Base-by-base conservation (phyloP, 2,329 filamentous ascomycete species). In the Bretziella fagacearum region DNA sequence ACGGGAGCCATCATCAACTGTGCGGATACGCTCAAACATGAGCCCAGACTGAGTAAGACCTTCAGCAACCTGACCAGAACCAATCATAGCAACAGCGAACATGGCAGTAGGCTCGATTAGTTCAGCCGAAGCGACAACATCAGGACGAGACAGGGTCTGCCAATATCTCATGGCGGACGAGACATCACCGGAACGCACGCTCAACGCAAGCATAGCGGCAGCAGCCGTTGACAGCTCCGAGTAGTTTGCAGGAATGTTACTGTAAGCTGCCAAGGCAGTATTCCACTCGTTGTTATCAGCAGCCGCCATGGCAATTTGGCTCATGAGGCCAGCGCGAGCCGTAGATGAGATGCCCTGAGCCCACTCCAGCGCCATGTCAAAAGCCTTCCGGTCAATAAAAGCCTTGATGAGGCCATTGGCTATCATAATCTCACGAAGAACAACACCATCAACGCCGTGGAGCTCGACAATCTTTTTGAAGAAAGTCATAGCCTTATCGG, bases 41-140 rank as follows among this genome's bases (percentile, higher is more conserved):
- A 78, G 69, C 55, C 91, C 83, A 7, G 83, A 79, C 59, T 91
- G 77, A 10, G 71, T 67, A 50, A 96, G 64, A 43, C 81, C 91
- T 57, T 89, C 84, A n/a, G 80, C 77, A 42, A 87, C 74, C 56
- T 86, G 79, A 35, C 86, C 85, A 52, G 83, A 84, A 46, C 84
- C 82, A 58, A 96, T 81, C 61, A 96, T 69, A 41, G 86, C 84
- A 49, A 93, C 77, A 11, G 83, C 77, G 57, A 89, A 94, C 85
- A 95, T 94, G 49, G 84, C 76, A 10, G 85, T 81, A 20, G 86
- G 83, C 64, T 94, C 86, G 52, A 94, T 81, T 61, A 93, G 80
- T 26, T 77, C 67, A 46, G 70, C 60, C 10, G 73, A 71, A 27
- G 76, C 70, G 44, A 70, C 66, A 56, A 75, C 69, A 50, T 77